Percentiles rank a stretch among this genome's conserved stretches.
These are phyloP conservation scores for Canariomyces notabilis DNA, from an alignment of 2,329 filamentous ascomycete genomes.

Conservation along the genomic window DNA sequence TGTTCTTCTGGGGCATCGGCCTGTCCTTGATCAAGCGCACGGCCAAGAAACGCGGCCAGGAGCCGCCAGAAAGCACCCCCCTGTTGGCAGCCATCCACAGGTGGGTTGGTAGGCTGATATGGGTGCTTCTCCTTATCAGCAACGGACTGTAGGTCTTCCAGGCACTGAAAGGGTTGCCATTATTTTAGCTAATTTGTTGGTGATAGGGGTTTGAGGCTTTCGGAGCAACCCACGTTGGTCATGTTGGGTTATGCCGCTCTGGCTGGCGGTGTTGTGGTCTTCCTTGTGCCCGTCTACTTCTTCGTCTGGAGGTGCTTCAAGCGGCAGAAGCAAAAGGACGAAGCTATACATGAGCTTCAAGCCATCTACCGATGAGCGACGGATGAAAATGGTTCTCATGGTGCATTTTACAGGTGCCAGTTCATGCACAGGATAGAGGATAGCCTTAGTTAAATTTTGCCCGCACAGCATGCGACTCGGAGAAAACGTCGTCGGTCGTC, in stretches of 20 bases:
- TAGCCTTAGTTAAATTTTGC: no score
- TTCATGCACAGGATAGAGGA: no score
- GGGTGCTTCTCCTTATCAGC: constrained; percentile 25
- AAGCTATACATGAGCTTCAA: constrained; percentile 16
- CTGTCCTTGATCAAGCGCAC: constrained; percentile 15
- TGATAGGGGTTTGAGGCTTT: constrained; percentile 24
- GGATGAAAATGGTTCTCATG: background rate
- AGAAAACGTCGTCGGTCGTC: no score
- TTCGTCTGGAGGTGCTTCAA: constrained; percentile 21
- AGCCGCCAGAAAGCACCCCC: constrained; percentile 11
- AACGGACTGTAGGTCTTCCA: constrained; percentile 24
- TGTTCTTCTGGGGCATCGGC: constrained; percentile 19
- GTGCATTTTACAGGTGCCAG: no score
- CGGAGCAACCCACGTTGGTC: constrained; percentile 16
- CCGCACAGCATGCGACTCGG: no score
- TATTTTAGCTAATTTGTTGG: background rate
- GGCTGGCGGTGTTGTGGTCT: constrained; percentile 17
- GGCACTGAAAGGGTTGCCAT: background rate
- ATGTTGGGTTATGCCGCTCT: constrained; percentile 24
- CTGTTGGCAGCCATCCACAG: constrained; percentile 18
- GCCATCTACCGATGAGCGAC: constrained; percentile 14
- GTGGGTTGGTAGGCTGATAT: constrained; percentile 23
- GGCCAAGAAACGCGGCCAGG: constrained; percentile 16
- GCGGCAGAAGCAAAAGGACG: constrained; percentile 13
- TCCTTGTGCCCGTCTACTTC: constrained; percentile 21